A percentile compares a stretch with the other conserved stretches of the same genome.
phyloP scores from a whole-genome alignment of 805 yeast species.

The Vanderwaltozyma yarrowii region DNA sequence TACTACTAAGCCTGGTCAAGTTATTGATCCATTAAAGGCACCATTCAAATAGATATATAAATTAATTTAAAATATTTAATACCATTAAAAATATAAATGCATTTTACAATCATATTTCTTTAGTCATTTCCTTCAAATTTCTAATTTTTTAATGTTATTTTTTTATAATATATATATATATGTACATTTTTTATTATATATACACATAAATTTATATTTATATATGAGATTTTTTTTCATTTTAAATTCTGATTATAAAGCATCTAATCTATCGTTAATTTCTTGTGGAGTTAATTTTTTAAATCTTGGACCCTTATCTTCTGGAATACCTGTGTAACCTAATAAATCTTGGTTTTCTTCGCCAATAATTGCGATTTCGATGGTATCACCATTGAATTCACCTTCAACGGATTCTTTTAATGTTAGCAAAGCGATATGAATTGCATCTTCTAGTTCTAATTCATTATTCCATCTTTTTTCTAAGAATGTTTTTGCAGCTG shows the following conservation, averaged over 20 bases:
- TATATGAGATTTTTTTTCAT: background rate
- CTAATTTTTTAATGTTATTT: background rate
- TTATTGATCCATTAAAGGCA: conserved; percentile 83
- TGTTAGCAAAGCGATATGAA: conserved; percentile 89
- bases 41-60: conserved; percentile 43
- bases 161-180: background rate
- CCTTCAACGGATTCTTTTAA: conserved; percentile 96
- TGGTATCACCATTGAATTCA: conserved; percentile 92
- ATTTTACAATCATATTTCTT: no score
- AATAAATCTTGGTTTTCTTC: conserved; percentile 69
- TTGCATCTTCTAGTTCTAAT: conserved; percentile 94
- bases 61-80: no score
- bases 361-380: conserved; percentile 83
- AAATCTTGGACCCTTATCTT: conserved; percentile 80
- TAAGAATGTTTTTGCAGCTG: conserved; percentile 92
- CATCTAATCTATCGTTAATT: conserved; percentile 90
- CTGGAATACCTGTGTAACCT: conserved; percentile 76
- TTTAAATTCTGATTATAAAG: conserved; percentile 33
- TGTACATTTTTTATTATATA: background rate
- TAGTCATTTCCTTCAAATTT: no score
- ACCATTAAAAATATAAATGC: no score
- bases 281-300: conserved; percentile 79
- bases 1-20: conserved; percentile 75
- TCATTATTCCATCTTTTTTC: conserved; percentile 99
- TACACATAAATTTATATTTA: no score